Percentiles rank a stretch among this genome's conserved stretches.
Evolutionary conservation across 164 flowering plant species (phyloP).

Genomic region (Annona cherimola): DNA sequence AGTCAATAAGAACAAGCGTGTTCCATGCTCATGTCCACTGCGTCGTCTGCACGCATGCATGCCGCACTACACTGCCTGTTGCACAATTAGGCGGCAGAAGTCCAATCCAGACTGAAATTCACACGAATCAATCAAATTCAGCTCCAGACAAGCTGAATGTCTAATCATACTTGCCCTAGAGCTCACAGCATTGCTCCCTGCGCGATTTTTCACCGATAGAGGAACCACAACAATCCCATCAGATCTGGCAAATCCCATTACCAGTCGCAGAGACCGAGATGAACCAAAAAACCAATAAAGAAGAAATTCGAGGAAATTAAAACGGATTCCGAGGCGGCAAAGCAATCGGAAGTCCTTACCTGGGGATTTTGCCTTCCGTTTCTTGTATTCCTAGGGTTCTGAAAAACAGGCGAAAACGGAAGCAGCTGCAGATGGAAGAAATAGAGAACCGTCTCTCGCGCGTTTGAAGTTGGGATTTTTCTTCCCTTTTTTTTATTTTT

Average conservation of each 20-base stretch:
- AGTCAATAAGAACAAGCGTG: background rate
- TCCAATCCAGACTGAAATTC: background rate
- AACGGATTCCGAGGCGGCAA: background rate
- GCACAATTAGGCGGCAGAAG: background rate
- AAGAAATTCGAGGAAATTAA: background rate
- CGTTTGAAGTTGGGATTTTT: background rate
- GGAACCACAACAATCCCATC: background rate
- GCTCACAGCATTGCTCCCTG: background rate
- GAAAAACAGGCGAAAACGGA: slow-evolving; percentile 1
- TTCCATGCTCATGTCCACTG: background rate
- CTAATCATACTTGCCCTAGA: background rate
- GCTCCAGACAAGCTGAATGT: background rate
- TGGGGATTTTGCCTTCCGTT: background rate
- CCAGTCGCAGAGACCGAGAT: background rate
- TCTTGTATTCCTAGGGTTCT: slow-evolving; percentile 6
- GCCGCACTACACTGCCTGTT: background rate
- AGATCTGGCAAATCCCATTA: background rate
- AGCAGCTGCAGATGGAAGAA: background rate
- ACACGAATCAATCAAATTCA: background rate
- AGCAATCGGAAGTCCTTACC: background rate
- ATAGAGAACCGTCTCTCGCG: background rate
- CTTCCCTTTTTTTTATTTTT: too few relatives aligned
- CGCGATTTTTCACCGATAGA: background rate
- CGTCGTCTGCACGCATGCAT: background rate
- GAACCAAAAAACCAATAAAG: background rate